Percentiles rank a stretch among this genome's conserved stretches.
Evolutionary conservation across 1,284 basidiomycete genomes (phyloP).

Genomic region (Pseudozyma flocculosa): DNA sequence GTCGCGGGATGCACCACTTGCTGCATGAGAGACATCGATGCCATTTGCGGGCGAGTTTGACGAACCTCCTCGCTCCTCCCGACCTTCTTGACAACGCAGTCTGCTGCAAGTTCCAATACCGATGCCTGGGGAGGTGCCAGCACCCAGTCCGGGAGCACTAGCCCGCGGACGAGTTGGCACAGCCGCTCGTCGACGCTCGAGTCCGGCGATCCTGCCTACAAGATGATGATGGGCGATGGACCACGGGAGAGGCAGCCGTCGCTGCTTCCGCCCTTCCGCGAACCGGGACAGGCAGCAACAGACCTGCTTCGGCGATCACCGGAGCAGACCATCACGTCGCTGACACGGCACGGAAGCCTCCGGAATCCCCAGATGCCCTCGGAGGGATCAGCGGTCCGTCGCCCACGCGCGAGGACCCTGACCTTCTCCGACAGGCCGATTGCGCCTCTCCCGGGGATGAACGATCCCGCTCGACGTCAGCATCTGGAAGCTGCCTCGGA

Average conservation of each 20-base stretch:
- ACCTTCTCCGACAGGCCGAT: slow-evolving; percentile 35
- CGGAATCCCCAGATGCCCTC: slow-evolving; percentile 7
- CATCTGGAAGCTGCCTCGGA: slow-evolving; percentile 30
- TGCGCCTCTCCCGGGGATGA: slow-evolving; percentile 33
- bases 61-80: too few relatives aligned
- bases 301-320: slow-evolving; percentile 16
- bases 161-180: slow-evolving; percentile 41
- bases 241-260: slow-evolving; percentile 3
- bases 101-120: slow-evolving; percentile 20
- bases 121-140: slow-evolving; percentile 29
- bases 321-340: slow-evolving; percentile 14
- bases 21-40: background rate
- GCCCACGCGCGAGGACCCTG: slow-evolving; percentile 37
- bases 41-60: background rate
- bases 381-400: slow-evolving; percentile 7
- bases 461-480: slow-evolving; percentile 27
- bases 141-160: slow-evolving; percentile 22
- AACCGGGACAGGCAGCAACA: slow-evolving; percentile 6
- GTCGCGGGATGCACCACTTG: background rate
- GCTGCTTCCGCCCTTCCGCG: slow-evolving; percentile 25
- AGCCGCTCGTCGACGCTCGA: slow-evolving; percentile 43
- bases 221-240: slow-evolving; percentile 20
- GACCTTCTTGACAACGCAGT: background rate
- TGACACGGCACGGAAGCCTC: slow-evolving; percentile 28
- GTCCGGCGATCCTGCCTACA: slow-evolving; percentile 33